Base-by-base conservation (phyloP, 495 filamentous ascomycete genomes). In the Podospora comata region DNA sequence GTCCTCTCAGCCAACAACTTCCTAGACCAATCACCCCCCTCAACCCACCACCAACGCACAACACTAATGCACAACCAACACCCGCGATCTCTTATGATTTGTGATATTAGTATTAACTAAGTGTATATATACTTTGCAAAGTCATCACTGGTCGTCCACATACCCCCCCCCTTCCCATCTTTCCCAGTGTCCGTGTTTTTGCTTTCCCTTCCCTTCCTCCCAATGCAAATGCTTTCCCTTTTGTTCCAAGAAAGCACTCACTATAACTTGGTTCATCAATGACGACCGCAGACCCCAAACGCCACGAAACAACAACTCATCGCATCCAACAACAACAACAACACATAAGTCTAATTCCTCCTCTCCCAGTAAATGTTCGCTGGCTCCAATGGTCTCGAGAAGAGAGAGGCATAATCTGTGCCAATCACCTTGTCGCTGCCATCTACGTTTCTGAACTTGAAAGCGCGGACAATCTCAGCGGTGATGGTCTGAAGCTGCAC, bases 401-500 rank as follows among this genome's bases (percentile, higher is more conserved):
- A 85, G 73, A 90, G 78, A 71, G 89, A 90, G 59, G 89, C 86
- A 71, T 97, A 97, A 79, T 99, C 95, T 7, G 95, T 97, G 32
- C 82, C 90, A 18, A 92, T 86, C 18, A 97, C 84, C 0, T 85
- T 86, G 68, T 86, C 79, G 70, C 83, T 85, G 11, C 89, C 91
- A 66, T 91, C 85, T 5, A 88, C 77, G 68, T 91, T 96, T 67
- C 80, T 82, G 59, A 97, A 85, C 77, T 88, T 89, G 79, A 97
- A 90, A 48, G 86, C 72, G 53, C 94, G 83, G 60, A 97, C 89
- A 61, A 94, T 82, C 34, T 86, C 89, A n/a, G 90, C 91, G 61
- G 90, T 80, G 71, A 99, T 96, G 13, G 91, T 92, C 67, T 88
- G 87, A 59, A 99, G 82, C 78, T 99, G 94, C 69, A 97, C 84